Conservation (phyloP, 257 asterid genomes). For the Fraxinus cuspidata region DNA sequence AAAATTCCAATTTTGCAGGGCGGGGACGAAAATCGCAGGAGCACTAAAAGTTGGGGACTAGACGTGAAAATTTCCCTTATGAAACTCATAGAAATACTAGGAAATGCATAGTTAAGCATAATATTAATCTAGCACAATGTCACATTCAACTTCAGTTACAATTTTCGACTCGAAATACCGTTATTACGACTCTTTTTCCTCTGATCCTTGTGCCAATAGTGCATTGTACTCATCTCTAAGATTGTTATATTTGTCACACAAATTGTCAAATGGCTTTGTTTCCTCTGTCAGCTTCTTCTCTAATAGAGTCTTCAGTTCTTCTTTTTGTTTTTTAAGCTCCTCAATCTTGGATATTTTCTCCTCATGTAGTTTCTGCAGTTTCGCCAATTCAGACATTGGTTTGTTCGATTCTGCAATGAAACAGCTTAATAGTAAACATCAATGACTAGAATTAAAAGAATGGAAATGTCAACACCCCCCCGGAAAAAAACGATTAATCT, state of each 20-base stretch:
- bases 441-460: no score
- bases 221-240: slow-evolving; percentile 15
- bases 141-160: background rate
- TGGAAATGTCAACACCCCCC: background rate
- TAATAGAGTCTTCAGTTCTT: slow-evolving; percentile 16
- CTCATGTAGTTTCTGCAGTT: slow-evolving; percentile 8
- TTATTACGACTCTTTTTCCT: slow-evolving; percentile 3
- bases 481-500: background rate
- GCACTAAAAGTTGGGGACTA: background rate
- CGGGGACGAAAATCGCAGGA: background rate
- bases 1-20: background rate
- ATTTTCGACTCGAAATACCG: background rate
- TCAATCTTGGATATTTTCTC: background rate
- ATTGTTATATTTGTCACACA: slow-evolving; percentile 15
- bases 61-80: background rate
- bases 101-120: background rate
- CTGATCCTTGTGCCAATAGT: background rate
- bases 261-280: slow-evolving; percentile 1
- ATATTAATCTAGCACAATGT: background rate
- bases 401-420: background rate
- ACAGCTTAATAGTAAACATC: no score
- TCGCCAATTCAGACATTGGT: slow-evolving; percentile 11
- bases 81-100: background rate
- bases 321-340: slow-evolving; percentile 15
- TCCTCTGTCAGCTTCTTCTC: slow-evolving; percentile 1